phyloP scores from a whole-genome alignment of 306 rosid species.

The Hippophae tibetana region DNA sequence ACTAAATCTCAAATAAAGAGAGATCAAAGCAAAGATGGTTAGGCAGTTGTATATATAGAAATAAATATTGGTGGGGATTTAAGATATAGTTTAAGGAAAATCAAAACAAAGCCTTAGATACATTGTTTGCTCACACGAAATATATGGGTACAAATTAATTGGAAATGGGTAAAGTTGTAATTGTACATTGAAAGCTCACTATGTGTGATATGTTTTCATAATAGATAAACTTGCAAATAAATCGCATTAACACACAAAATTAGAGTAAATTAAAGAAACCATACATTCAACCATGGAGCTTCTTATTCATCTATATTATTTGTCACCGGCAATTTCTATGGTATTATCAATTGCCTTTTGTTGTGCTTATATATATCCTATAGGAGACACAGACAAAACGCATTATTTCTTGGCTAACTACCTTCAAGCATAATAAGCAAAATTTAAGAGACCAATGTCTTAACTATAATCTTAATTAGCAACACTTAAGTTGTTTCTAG shows the following conservation, averaged over 20 bases:
- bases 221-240: conserved; percentile 33
- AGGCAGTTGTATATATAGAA: conserved; percentile 1
- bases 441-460: no score
- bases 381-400: conserved; percentile 23
- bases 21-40: conserved; percentile 3
- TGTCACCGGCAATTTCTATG: conserved; percentile 47
- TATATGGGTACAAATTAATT: conserved; percentile 51
- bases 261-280: conserved; percentile 47
- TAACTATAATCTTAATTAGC: no score
- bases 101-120: conserved; percentile 8
- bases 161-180: conserved; percentile 25
- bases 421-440: conserved; percentile 11
- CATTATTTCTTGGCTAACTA: conserved; percentile 53
- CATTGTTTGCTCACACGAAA: conserved; percentile 25
- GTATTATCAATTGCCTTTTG: conserved; percentile 22
- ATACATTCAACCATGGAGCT: conserved; percentile 32
- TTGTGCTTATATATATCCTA: conserved; percentile 20
- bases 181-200: conserved; percentile 20
- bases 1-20: not conserved
- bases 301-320: conserved; percentile 12
- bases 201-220: conserved; percentile 35
- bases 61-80: conserved; percentile 7
- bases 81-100: conserved; percentile 9
- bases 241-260: conserved; percentile 29
- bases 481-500: no score